Conservation (phyloP, 2,329 filamentous ascomycete genomes). For the Aspergillus sergii region DNA sequence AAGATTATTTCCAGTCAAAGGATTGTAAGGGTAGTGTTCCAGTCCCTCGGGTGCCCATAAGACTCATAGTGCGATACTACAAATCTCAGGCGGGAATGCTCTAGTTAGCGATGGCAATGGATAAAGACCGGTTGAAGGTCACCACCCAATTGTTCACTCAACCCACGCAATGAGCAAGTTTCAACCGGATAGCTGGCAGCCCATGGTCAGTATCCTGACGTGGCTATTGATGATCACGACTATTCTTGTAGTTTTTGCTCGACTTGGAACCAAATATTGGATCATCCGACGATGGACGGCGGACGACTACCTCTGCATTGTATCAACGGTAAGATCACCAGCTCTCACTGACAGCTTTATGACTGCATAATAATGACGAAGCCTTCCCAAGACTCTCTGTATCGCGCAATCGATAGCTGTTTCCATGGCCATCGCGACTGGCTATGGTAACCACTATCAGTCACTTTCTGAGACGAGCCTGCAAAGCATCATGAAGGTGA, state of each 20-base stretch:
- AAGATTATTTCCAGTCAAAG: background rate
- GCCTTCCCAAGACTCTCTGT: conserved; percentile 8
- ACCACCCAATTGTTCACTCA: background rate
- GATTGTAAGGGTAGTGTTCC: background rate
- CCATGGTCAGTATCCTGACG: conserved; percentile 27
- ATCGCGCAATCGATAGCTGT: conserved; percentile 25
- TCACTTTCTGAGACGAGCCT: conserved; percentile 13
- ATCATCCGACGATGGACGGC: conserved; percentile 24
- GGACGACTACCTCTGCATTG: conserved; percentile 27
- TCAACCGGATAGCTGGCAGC: conserved; percentile 8
- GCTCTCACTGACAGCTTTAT: background rate
- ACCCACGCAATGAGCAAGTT: background rate
- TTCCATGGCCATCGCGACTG: conserved; percentile 26
- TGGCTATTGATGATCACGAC: conserved; percentile 31
- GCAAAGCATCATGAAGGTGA: conserved; percentile 25
- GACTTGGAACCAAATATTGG: conserved; percentile 29
- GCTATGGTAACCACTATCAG: conserved; percentile 24
- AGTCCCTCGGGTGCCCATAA: background rate
- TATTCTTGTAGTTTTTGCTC: conserved; percentile 25
- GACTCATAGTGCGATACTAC: background rate
- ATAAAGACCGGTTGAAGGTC: background rate
- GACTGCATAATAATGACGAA: background rate
- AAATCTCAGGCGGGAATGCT: background rate
- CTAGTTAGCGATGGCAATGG: background rate
- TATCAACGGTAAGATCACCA: conserved; percentile 21